Evolutionary conservation across 78 protist species (phyloP).

Genomic region (Dictyostelium purpureum): DNA sequence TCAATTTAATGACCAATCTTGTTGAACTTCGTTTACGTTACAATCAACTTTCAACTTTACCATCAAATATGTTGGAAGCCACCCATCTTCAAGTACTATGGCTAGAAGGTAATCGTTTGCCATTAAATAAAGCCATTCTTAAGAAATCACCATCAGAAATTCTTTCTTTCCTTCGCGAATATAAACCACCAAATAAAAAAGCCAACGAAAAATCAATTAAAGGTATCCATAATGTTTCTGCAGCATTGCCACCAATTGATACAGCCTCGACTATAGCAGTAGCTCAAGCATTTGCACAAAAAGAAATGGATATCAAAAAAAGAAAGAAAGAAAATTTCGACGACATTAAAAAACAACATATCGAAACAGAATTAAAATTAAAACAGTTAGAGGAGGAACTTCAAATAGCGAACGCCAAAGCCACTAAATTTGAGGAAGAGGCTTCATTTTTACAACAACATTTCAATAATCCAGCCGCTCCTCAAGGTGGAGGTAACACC

Average conservation of each 20-base stretch:
- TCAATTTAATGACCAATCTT: constrained; percentile 39
- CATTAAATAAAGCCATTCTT: constrained; percentile 25
- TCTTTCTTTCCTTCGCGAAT: constrained; percentile 8
- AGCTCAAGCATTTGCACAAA: constrained; percentile 64
- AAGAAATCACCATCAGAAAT: constrained; percentile 61
- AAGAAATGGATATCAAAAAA: constrained; percentile 64
- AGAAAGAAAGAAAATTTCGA: constrained; percentile 60
- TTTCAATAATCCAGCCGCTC: background rate
- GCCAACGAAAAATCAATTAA: background rate
- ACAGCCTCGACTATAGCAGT: constrained; percentile 62
- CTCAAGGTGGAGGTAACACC: background rate
- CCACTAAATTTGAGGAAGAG: constrained; percentile 72
- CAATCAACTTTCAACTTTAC: constrained; percentile 55
- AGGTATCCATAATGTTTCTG: background rate
- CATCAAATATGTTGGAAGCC: constrained; percentile 47
- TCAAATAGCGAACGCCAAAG: constrained; percentile 61
- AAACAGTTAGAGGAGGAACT: constrained; percentile 63
- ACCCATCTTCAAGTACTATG: constrained; percentile 63
- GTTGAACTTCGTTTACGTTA: constrained; percentile 55
- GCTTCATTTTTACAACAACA: constrained; percentile 68
- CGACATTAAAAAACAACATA: constrained; percentile 60
- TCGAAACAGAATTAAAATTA: constrained; percentile 31
- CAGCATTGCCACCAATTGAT: constrained; percentile 42
- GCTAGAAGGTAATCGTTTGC: constrained; percentile 64
- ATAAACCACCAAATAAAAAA: constrained; percentile 38